phyloP scores from a whole-genome alignment of 768 basidiomycete species.

The Rhodocollybia butyracea region DNA sequence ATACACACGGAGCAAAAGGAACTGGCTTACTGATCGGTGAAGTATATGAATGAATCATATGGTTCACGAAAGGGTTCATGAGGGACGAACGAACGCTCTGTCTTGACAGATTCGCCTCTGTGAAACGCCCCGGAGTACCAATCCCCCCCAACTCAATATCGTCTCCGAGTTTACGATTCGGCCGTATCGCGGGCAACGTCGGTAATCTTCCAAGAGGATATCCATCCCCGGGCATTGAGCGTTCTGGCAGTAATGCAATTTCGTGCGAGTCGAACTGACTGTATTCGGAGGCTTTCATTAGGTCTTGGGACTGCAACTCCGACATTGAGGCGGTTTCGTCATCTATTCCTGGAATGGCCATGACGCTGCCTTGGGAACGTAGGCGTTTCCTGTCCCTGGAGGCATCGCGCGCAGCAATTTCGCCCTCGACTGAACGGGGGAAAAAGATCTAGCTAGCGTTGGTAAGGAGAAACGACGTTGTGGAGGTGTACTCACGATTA shows the following conservation, averaged over 20 bases:
- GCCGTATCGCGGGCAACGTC: slow-evolving; percentile 24
- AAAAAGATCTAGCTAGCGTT: slow-evolving; percentile 69
- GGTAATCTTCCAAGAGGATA: slow-evolving; percentile 7
- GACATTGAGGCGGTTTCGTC: background rate
- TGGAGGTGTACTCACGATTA: slow-evolving; percentile 47
- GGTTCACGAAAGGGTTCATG: slow-evolving; percentile 33
- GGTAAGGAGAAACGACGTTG: background rate
- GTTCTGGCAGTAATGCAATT: slow-evolving; percentile 12
- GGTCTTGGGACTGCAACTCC: no score
- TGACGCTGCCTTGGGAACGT: background rate
- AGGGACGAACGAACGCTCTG: slow-evolving; percentile 38
- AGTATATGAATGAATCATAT: slow-evolving; percentile 60
- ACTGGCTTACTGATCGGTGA: slow-evolving; percentile 79
- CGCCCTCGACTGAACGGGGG: slow-evolving; percentile 70
- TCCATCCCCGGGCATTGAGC: no score
- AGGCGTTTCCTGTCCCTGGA: slow-evolving; percentile 35
- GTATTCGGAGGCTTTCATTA: background rate
- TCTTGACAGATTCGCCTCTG: slow-evolving; percentile 36
- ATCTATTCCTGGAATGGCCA: background rate
- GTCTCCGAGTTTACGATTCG: slow-evolving; percentile 16
- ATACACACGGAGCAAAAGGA: no score
- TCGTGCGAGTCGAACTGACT: slow-evolving; percentile 32
- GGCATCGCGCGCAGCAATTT: slow-evolving; percentile 53
- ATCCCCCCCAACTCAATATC: background rate
- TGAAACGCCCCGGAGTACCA: background rate